Conservation (phyloP, 208 protist species). For the Leishmania tarentolae region DNA sequence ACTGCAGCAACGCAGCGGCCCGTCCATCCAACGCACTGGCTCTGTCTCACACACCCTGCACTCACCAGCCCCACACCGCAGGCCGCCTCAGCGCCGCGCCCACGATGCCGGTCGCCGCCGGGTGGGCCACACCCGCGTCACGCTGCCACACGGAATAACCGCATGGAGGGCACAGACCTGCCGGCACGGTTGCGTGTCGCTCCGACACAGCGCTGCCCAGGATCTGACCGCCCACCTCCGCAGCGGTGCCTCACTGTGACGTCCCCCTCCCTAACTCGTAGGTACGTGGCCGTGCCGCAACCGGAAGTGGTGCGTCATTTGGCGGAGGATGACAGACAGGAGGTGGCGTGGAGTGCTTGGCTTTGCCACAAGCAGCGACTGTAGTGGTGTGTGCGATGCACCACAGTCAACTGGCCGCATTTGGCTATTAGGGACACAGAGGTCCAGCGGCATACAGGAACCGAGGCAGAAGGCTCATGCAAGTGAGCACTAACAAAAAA, state of each 20-base stretch:
- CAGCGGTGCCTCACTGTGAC: background rate
- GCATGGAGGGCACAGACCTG: background rate
- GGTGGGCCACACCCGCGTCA: background rate
- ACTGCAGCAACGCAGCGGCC: background rate
- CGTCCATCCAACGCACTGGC: background rate
- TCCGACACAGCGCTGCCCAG: too few species aligned
- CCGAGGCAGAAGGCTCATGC: too few species aligned
- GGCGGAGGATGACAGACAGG: background rate
- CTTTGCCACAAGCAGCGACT: background rate
- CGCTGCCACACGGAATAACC: background rate
- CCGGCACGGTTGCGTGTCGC: background rate
- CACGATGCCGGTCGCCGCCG: background rate
- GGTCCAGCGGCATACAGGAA: background rate
- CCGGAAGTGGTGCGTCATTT: background rate
- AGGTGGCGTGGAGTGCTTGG: background rate
- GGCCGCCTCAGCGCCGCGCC: background rate
- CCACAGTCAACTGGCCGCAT: background rate
- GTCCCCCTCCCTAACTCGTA: background rate
- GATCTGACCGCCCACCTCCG: background rate
- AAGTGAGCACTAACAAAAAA: too few species aligned
- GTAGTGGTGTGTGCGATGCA: background rate
- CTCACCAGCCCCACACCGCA: background rate
- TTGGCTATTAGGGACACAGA: background rate
- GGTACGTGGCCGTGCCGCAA: too few species aligned
- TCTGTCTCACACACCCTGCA: background rate